Conservation (phyloP, 345 rosid genomes). For the Eucalyptus polybractea region DNA sequence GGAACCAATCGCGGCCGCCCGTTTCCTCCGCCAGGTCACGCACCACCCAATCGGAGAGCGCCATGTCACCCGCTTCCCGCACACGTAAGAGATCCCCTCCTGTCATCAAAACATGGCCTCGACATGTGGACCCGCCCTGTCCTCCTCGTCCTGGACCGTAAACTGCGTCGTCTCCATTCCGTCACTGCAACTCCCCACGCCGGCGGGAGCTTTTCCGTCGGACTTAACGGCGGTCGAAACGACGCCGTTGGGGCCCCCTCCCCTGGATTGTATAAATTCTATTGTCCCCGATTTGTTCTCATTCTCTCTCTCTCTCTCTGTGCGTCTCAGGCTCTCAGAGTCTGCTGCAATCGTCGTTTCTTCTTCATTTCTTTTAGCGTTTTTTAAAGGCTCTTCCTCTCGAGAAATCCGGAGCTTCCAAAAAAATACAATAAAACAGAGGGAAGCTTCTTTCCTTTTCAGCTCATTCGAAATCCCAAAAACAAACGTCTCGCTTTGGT, state of each 20-base stretch:
- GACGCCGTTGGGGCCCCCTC: conserved; percentile 24
- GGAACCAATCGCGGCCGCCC: conserved; percentile 1
- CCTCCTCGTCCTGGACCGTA: conserved; percentile 25
- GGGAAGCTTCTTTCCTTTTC: neutral
- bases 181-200: neutral
- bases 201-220: conserved; percentile 19
- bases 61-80: conserved; percentile 21
- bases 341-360: neutral
- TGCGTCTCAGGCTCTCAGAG: conserved; percentile 1
- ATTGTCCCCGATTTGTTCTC: neutral
- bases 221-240: conserved; percentile 15
- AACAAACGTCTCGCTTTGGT: neutral
- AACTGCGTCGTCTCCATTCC: neutral
- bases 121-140: conserved; percentile 59
- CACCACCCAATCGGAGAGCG: neutral
- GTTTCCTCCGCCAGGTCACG: neutral
- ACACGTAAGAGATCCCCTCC: conserved; percentile 40
- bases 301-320: neutral
- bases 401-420: conserved; percentile 19
- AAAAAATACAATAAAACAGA: neutral
- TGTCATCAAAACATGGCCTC: neutral
- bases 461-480: neutral
- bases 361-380: neutral
- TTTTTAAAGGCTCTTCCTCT: neutral
- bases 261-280: conserved; percentile 18